Conservation (phyloP, 2,329 filamentous ascomycete genomes). For the Epichloe hybrida region DNA sequence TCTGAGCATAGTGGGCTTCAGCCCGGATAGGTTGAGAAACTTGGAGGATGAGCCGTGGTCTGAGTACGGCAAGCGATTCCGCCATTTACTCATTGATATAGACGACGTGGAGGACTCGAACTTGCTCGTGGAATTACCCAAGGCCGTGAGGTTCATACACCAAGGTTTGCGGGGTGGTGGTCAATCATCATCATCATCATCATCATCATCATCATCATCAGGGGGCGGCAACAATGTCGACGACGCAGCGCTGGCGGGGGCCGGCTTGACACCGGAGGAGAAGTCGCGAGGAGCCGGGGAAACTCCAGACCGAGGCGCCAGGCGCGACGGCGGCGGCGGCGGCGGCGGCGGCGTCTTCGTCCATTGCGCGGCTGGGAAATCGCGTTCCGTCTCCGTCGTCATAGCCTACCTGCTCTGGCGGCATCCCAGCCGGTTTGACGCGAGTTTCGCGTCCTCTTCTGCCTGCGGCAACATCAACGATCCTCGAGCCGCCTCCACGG, state of each 20-base stretch:
- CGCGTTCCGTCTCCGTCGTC: constrained; percentile 72
- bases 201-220: not conserved
- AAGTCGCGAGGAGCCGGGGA: not conserved
- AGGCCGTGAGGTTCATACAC: constrained; percentile 72
- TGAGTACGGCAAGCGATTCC: constrained; percentile 42
- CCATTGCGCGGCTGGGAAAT: constrained; percentile 88
- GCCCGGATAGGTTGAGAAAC: constrained; percentile 22
- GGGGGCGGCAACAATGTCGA: not conserved
- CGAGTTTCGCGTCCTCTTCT: constrained; percentile 19
- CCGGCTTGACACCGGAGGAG: not conserved
- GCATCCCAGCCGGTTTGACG: constrained; percentile 39
- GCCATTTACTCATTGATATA: constrained; percentile 68
- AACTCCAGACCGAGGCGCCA: not conserved
- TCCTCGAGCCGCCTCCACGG: not conserved
- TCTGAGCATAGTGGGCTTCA: constrained; percentile 62
- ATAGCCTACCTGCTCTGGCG: constrained; percentile 74
- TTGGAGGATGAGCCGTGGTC: constrained; percentile 36
- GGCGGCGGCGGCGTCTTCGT: constrained; percentile 39
- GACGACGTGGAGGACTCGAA: constrained; percentile 89
- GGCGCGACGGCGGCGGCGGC: constrained; percentile 18
- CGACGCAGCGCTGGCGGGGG: not conserved
- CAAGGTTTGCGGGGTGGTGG: constrained; percentile 39
- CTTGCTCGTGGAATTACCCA: constrained; percentile 65
- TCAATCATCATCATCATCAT: not conserved
- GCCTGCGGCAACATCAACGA: constrained; percentile 9